Evolutionary conservation across 176 grass and related monocot genomes (phyloP), one percentile per base, ranked within the genome.

Genomic region (Ananas comosus): DNA sequence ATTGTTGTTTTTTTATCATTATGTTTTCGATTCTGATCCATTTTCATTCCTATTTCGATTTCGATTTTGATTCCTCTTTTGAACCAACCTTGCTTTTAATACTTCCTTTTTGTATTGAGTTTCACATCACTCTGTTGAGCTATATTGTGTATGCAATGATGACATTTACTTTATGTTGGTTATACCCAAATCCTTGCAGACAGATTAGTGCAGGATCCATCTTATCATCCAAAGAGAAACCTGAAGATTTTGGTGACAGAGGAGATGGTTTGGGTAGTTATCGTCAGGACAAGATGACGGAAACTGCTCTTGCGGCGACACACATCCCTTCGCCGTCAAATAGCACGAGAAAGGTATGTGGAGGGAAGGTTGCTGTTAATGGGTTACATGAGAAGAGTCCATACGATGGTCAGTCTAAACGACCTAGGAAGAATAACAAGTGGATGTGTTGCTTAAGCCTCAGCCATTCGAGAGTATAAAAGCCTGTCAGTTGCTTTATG

Each of bases 261-360:
- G 72, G 70, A n/a, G 53, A 52, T 64, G 74, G 57, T 71, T 51
- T 13, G 50, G 63, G 24, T 66, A 48, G 57, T 69, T 52, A 23
- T 58, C 56, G 25, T 16, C 16, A 56, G 21, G 25, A 9, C 23
- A 68, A 76, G 51, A 52, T 66, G 2, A 58, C 13, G 1, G 33
- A 61, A 63, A n/a, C 10, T 50, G 11, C 5, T 25, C 1, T 23
- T 25, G 50, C 18, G 12, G 18, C 0, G 3, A 28, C 19, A 49
- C 56, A 78, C 50, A 63, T 67, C 27, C 51, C 65, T 21, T 63
- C 50, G 6, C 29, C 23, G 9, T 61, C 54, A 42, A 77, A 85
- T 59, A 80, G 70, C 48, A 64, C 53, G 17, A 64, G 61, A 22
- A 85, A 72, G 51, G 72, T 85, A 3, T 76, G 77, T 21, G 83